Evolutionary conservation across 805 yeast species (phyloP).

Genomic region (Saccharomycopsis synnaedendra): DNA sequence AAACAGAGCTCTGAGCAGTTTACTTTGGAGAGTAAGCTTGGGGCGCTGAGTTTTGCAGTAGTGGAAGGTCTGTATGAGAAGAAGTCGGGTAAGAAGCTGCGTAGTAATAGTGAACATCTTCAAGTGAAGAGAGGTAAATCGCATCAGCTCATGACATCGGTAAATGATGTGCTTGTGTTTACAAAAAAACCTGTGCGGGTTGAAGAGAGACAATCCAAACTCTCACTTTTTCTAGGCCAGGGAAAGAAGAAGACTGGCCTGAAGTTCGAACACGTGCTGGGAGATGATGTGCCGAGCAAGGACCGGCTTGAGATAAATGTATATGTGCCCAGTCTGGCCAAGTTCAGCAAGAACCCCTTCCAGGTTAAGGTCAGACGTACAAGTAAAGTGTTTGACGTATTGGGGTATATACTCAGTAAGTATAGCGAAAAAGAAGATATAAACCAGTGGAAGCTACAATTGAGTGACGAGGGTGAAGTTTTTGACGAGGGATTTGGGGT

Average conservation of each 20-base stretch:
- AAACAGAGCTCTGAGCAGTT: not conserved
- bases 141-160: not conserved
- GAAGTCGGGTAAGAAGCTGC: not conserved
- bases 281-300: slow-evolving; percentile 8
- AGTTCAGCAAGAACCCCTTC: slow-evolving; percentile 13
- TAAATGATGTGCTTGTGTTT: not conserved
- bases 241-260: too few relatives aligned
- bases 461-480: slow-evolving; percentile 87
- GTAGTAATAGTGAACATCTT: not conserved
- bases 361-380: slow-evolving; percentile 23
- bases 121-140: not conserved
- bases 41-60: not conserved
- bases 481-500: slow-evolving; percentile 88
- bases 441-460: slow-evolving; percentile 61
- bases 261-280: not conserved
- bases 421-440: slow-evolving; percentile 25
- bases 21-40: not conserved
- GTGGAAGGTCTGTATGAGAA: not conserved
- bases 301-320: slow-evolving; percentile 16
- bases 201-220: too few relatives aligned
- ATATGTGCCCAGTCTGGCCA: slow-evolving; percentile 19
- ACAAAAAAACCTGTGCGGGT: too few relatives aligned
- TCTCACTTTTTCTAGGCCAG: too few relatives aligned
- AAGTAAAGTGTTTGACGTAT: slow-evolving; percentile 39
- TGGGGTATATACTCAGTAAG: slow-evolving; percentile 38